Evolutionary conservation across 2,329 filamentous ascomycete genomes (phyloP).

Genomic region (Pyrenophora seminiperda): DNA sequence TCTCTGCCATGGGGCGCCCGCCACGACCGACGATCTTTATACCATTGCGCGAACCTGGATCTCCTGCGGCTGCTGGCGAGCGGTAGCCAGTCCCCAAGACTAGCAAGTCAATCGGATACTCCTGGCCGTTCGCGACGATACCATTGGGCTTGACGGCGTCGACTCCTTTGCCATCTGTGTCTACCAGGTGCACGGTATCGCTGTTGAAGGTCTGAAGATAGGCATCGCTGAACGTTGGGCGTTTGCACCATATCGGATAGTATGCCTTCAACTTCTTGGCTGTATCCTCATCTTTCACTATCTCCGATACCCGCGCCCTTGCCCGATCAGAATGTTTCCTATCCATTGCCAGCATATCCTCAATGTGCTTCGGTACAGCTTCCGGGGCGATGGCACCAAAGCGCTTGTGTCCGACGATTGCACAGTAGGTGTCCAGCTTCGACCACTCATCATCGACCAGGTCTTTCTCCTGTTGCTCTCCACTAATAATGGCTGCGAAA

Average conservation of each 20-base stretch:
- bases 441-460: conserved; percentile 58
- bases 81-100: conserved; percentile 55
- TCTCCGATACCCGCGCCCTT: conserved; percentile 53
- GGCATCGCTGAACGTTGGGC: conserved; percentile 65
- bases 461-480: conserved; percentile 38
- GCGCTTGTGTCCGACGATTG: conserved; percentile 21
- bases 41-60: conserved; percentile 18
- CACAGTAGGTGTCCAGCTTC: conserved; percentile 44
- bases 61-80: conserved; percentile 1
- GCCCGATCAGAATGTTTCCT: conserved; percentile 48
- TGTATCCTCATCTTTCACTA: conserved; percentile 57
- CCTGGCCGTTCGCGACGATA: conserved; percentile 54
- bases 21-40: conserved; percentile 51
- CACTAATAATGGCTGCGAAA: conserved; percentile 46
- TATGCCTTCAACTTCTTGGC: conserved; percentile 61
- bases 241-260: conserved; percentile 67
- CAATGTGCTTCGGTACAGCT: conserved; percentile 47
- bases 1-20: conserved; percentile 48
- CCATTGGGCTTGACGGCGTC: conserved; percentile 48
- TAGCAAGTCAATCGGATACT: conserved; percentile 57
- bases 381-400: conserved; percentile 44
- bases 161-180: conserved; percentile 62
- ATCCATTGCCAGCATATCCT: conserved; percentile 51
- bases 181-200: conserved; percentile 63
- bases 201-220: conserved; percentile 65